Conservation (phyloP, 2,329 filamentous ascomycete species). For the Aspergillus clavatus region DNA sequence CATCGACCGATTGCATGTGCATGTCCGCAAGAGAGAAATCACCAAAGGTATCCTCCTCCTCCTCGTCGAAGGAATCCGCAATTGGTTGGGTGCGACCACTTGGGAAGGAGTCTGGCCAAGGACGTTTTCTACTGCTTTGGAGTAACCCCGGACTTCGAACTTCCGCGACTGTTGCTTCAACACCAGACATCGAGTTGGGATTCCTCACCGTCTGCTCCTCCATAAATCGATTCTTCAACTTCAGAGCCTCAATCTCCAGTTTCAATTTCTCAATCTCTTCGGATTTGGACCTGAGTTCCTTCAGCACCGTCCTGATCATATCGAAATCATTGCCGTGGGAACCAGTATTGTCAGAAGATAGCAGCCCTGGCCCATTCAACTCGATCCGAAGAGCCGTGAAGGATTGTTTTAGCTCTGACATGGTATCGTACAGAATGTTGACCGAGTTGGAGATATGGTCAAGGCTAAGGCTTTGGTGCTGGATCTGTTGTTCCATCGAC, state of each 20-base stretch:
- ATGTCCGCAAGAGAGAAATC: slow-evolving; percentile 22
- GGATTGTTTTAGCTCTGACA: slow-evolving; percentile 37
- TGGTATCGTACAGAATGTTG: slow-evolving; percentile 36
- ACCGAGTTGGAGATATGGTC: slow-evolving; percentile 38
- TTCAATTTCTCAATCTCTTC: slow-evolving; percentile 38
- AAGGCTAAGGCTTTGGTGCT: slow-evolving; percentile 34
- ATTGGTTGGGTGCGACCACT: slow-evolving; percentile 22
- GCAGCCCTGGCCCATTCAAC: slow-evolving; percentile 27
- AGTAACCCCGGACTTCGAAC: slow-evolving; percentile 33
- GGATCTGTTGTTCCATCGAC: slow-evolving; percentile 32
- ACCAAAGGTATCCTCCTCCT: slow-evolving; percentile 26
- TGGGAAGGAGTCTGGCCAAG: slow-evolving; percentile 27
- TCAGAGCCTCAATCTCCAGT: slow-evolving; percentile 36
- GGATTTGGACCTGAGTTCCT: slow-evolving; percentile 35
- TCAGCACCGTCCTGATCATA: slow-evolving; percentile 36
- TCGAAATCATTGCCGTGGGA: slow-evolving; percentile 26
- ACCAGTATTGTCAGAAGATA: slow-evolving; percentile 17
- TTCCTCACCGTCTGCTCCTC: slow-evolving; percentile 25
- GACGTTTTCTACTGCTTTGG: slow-evolving; percentile 30
- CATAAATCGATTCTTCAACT: slow-evolving; percentile 31
- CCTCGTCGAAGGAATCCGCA: slow-evolving; percentile 31
- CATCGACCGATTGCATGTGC: slow-evolving; percentile 17
- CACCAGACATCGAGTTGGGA: slow-evolving; percentile 4
- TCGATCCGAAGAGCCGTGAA: slow-evolving; percentile 37
- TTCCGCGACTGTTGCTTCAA: slow-evolving; percentile 21